Evolutionary conservation across 768 basidiomycete genomes (phyloP).

Genomic region (Royoungia palumana): DNA sequence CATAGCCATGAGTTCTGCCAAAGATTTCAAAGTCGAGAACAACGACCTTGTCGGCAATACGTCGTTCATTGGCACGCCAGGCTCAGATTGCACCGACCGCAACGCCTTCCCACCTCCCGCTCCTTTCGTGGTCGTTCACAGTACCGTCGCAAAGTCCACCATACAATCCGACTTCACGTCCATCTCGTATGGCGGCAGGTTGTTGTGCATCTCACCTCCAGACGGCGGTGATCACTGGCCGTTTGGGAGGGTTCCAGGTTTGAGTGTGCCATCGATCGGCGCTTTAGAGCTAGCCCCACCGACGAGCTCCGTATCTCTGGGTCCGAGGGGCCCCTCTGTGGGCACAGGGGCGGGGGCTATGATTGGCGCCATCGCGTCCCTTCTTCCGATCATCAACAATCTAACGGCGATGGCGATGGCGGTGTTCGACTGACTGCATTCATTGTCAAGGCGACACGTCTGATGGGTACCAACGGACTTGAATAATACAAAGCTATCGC

Average conservation of each 20-base stretch:
- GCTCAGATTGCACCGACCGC: conserved; percentile 56
- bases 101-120: conserved; percentile 51
- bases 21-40: conserved; percentile 62
- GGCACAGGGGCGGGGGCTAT: conserved; percentile 37
- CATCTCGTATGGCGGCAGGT: conserved; percentile 50
- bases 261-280: conserved; percentile 21
- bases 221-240: conserved; percentile 72
- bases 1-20: conserved; percentile 60
- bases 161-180: conserved; percentile 52
- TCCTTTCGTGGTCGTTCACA: conserved; percentile 56
- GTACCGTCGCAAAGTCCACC: conserved; percentile 37
- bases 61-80: conserved; percentile 67
- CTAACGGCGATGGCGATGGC: no score
- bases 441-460: no score
- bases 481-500: no score
- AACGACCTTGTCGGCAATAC: conserved; percentile 67
- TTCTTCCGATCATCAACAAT: conserved; percentile 22
- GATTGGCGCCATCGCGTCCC: conserved; percentile 37
- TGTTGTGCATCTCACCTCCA: conserved; percentile 69
- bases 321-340: conserved; percentile 27
- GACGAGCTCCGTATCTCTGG: neutral
- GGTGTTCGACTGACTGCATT: no score
- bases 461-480: no score
- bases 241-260: conserved; percentile 49
- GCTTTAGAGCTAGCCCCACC: conserved; percentile 13